These are phyloP conservation scores for Pilasporangium apinafurcum DNA, from an alignment of 352 stramenopile genomes.

Conservation along the genomic window DNA sequence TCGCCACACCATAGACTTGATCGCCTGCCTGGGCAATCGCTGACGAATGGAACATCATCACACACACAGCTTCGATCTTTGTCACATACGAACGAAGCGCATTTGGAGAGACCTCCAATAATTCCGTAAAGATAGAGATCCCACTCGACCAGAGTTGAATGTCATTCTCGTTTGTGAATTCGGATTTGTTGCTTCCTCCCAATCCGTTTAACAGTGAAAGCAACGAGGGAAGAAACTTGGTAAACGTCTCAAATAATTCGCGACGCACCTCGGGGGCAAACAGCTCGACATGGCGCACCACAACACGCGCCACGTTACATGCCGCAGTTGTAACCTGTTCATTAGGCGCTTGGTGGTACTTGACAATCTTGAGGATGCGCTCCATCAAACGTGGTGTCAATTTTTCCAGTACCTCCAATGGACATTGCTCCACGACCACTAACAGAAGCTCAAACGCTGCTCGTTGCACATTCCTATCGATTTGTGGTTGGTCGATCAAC, in stretches of 20 bases:
- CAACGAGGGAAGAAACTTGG: slow-evolving; percentile 53
- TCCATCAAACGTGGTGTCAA: slow-evolving; percentile 53
- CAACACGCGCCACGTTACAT: slow-evolving; percentile 32
- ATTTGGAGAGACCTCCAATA: slow-evolving; percentile 49
- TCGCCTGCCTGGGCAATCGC: slow-evolving; percentile 15
- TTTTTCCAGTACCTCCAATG: slow-evolving; percentile 48
- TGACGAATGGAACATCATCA: slow-evolving; percentile 18
- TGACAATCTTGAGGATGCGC: slow-evolving; percentile 58
- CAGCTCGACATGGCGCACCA: slow-evolving; percentile 42
- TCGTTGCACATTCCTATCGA: slow-evolving; percentile 21
- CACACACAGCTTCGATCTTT: slow-evolving; percentile 61
- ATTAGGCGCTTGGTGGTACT: slow-evolving; percentile 34
- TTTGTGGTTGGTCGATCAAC: slow-evolving; percentile 36
- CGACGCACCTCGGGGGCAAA: slow-evolving; percentile 51
- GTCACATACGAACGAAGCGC: slow-evolving; percentile 40
- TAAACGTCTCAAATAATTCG: slow-evolving; percentile 49
- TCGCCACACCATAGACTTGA: slow-evolving; percentile 12
- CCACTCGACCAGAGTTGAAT: slow-evolving; percentile 20
- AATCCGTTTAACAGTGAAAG: slow-evolving; percentile 32
- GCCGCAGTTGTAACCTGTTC: slow-evolving; percentile 23
- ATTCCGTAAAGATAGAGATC: slow-evolving; percentile 33
- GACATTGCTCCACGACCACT: slow-evolving; percentile 49
- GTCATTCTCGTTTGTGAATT: slow-evolving; percentile 11
- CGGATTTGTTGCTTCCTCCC: slow-evolving; percentile 12
- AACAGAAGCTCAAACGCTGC: slow-evolving; percentile 59